Evolutionary conservation across 306 rosid species (phyloP).

Genomic region (Cucurbita ficifolia): DNA sequence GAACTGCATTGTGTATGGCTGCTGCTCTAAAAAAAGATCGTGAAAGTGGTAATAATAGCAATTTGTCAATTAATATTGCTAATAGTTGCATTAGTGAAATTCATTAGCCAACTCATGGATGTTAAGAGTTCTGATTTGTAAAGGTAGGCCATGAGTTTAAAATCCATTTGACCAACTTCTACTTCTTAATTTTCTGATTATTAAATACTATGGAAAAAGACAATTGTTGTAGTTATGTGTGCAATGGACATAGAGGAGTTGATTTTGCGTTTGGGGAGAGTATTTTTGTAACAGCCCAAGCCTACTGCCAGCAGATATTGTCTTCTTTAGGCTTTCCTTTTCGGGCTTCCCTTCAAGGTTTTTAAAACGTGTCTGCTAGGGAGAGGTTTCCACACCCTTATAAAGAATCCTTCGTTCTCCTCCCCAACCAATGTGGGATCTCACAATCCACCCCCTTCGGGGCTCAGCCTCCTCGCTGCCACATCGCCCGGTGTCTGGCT

Average conservation of each 20-base stretch:
- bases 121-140: not conserved
- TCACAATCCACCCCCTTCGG: too few species aligned
- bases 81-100: not conserved
- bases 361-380: too few species aligned
- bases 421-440: too few species aligned
- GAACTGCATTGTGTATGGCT: conserved; percentile 96
- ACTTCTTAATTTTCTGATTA: not conserved
- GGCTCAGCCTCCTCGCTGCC: too few species aligned
- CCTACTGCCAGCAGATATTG: too few species aligned
- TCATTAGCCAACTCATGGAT: not conserved
- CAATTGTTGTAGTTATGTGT: not conserved
- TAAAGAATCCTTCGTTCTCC: too few species aligned
- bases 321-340: too few species aligned
- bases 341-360: too few species aligned
- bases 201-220: not conserved
- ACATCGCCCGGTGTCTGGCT: too few species aligned
- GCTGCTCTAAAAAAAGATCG: conserved; percentile 93
- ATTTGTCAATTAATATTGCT: not conserved
- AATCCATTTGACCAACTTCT: not conserved
- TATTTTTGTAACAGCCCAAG: not conserved
- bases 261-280: not conserved
- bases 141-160: not conserved
- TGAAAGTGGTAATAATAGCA: conserved; percentile 54
- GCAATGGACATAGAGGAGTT: not conserved
- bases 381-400: too few species aligned